A percentile compares a stretch with the other conserved stretches of the same genome.
phyloP scores from a whole-genome alignment of 2,329 filamentous ascomycete genomes.

The Metarhizium robertsii region DNA sequence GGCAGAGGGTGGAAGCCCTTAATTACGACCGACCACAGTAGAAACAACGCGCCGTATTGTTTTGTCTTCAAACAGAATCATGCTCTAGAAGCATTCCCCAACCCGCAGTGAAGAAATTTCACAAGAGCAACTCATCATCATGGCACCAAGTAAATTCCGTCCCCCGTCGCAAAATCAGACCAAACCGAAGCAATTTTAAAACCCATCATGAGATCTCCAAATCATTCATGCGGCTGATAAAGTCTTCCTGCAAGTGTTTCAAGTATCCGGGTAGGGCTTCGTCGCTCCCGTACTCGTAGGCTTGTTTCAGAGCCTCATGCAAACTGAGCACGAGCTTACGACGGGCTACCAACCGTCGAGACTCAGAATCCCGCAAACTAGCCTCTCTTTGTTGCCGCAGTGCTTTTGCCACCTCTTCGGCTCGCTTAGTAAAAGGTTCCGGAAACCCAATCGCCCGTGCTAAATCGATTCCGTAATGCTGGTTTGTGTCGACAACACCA shows the following conservation, averaged over 20 bases:
- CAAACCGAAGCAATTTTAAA: not conserved
- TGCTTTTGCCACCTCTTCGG: conserved; percentile 54
- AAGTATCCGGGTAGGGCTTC: conserved; percentile 39
- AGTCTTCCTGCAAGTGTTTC: conserved; percentile 54
- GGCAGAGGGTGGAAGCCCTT: conserved; percentile 56
- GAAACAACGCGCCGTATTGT: not conserved
- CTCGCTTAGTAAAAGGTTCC: conserved; percentile 53
- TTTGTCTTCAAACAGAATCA: not conserved
- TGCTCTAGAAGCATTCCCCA: not conserved
- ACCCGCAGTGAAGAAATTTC: not conserved
- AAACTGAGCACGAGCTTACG: conserved; percentile 66
- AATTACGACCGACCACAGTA: conserved; percentile 52
- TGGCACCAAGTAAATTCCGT: no score
- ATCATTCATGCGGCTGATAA: conserved; percentile 59
- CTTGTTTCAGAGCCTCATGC: conserved; percentile 62
- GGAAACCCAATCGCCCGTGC: conserved; percentile 70
- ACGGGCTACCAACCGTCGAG: conserved; percentile 49
- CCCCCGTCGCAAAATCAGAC: not conserved
- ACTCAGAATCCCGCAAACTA: conserved; percentile 48
- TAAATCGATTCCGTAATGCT: conserved; percentile 75
- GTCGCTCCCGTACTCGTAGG: conserved; percentile 52
- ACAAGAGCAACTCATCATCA: not conserved
- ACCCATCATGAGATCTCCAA: conserved; percentile 36
- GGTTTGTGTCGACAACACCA: conserved; percentile 57
- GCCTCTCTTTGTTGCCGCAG: conserved; percentile 49